Evolutionary conservation across 1,139 yeast species (phyloP), one percentile per base, ranked within the genome.

Genomic region (Yamadazyma spencermartinsiae): DNA sequence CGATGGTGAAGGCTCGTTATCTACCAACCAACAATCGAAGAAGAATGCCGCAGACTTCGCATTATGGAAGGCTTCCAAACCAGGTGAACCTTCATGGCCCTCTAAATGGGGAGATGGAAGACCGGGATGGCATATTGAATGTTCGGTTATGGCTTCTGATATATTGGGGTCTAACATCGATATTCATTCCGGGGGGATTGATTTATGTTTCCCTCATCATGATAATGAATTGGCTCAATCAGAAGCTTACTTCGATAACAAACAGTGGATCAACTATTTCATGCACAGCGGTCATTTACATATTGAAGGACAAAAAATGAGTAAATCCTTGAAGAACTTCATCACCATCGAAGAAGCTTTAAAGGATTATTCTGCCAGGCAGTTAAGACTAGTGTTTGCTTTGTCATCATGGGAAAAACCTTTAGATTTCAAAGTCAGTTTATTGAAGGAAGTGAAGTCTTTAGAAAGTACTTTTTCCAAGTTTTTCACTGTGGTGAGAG

Each of bases 81-180:
- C 95, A 1, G 99, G 99, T 52, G 99, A 92, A 67, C 99, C 99
- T 14, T 77, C 81, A 33, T 92, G 98, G 98, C 76, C 74, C 2
- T 87, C 96, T 2, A 90, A 94, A 29, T 92, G 98, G 98, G 98
- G 98, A 25, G 72, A 74, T 43, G 99, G 98, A 35, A 84, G 99
- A 61, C 99, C 99, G 3, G 99, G 99, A 2, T 92, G 99, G 99
- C 99, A 92, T 60, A 92, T 92, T 61, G 99, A 92, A 65, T 92
- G 99, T 73, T 89, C 98, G 5, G 98, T 92, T 12, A 92, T 92
- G 99, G 98, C 98, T 1, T 78, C 92, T 38, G 96, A 89, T 52
- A 76, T 89, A 34, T 74, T 86, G 31, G 98, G 98, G 1, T 65
- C 77, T 25, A 74, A 76, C 41, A 85, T 94, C 75, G 99, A 92